These are phyloP conservation scores for Saturnispora saitoi DNA, from an alignment of 805 yeast species.

Conservation along the genomic window DNA sequence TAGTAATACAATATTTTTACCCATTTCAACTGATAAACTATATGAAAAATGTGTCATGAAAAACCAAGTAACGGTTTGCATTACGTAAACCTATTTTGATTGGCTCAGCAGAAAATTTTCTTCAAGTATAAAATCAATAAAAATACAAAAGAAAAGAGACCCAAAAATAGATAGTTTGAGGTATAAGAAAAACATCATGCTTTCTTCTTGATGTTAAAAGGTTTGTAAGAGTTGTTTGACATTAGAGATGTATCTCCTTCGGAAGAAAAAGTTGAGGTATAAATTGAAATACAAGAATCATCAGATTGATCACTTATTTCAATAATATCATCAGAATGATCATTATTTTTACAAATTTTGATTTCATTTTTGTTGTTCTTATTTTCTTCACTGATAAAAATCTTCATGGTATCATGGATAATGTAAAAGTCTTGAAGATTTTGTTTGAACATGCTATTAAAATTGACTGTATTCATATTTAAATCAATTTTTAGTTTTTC, in stretches of 20 bases:
- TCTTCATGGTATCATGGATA: conserved; percentile 21
- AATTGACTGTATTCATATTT: conserved; percentile 16
- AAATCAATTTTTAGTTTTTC: conserved; percentile 19
- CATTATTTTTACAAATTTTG: background rate
- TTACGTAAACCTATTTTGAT: background rate
- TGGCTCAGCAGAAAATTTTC: background rate
- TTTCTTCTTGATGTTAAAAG: conserved; percentile 9
- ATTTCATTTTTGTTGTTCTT: background rate
- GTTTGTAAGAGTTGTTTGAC: conserved; percentile 6
- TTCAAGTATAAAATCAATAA: background rate
- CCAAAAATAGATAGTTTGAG: background rate
- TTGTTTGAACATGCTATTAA: conserved; percentile 19
- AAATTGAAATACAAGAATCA: conserved; percentile 6
- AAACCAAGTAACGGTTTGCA: background rate
- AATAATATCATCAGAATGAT: conserved; percentile 5
- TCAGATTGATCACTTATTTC: conserved; percentile 9
- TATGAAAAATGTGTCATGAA: background rate
- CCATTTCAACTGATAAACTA: conserved; percentile 6
- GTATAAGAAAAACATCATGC: background rate
- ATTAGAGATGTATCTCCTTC: conserved; percentile 1
- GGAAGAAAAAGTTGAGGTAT: conserved; percentile 9
- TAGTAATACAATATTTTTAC: conserved; percentile 39
- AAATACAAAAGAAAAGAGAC: background rate
- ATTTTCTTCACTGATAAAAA: conserved; percentile 10
- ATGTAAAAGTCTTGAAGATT: conserved; percentile 24